Evolutionary conservation across 768 basidiomycete genomes (phyloP).

Genomic region (Tylopilus felleus): DNA sequence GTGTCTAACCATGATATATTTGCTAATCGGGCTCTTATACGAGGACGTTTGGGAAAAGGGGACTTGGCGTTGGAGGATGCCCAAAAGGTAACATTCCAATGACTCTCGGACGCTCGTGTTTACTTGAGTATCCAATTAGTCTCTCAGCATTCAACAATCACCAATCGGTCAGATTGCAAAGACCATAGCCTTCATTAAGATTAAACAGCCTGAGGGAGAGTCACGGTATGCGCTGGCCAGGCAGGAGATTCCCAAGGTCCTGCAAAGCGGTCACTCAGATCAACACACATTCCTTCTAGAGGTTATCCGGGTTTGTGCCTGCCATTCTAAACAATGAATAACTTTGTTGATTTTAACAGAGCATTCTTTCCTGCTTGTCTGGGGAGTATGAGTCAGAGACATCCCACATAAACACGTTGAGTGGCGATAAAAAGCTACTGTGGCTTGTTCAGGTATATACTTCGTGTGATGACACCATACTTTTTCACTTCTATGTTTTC

Average conservation of each 20-base stretch:
- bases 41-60: constrained; percentile 2
- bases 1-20: constrained; percentile 1
- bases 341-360: background rate
- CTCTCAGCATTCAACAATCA: constrained; percentile 7
- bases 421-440: background rate
- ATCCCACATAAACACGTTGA: background rate
- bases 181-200: constrained; percentile 7
- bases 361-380: constrained; percentile 12
- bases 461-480: background rate
- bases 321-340: background rate
- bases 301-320: constrained; percentile 10
- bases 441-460: constrained; percentile 12
- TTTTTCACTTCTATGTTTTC: background rate
- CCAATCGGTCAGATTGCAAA: constrained; percentile 17
- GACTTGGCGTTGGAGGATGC: constrained; percentile 10
- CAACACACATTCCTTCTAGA: constrained; percentile 2
- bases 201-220: too few relatives aligned
- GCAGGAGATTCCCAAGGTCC: background rate
- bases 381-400: constrained; percentile 4
- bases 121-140: background rate
- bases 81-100: background rate
- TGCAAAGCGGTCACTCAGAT: background rate
- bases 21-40: constrained; percentile 16
- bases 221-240: background rate
- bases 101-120: background rate